Percentiles rank a stretch among this genome's conserved stretches.
Conservation (phyloP, 345 rosid genomes). For the Salix dunnii region DNA sequence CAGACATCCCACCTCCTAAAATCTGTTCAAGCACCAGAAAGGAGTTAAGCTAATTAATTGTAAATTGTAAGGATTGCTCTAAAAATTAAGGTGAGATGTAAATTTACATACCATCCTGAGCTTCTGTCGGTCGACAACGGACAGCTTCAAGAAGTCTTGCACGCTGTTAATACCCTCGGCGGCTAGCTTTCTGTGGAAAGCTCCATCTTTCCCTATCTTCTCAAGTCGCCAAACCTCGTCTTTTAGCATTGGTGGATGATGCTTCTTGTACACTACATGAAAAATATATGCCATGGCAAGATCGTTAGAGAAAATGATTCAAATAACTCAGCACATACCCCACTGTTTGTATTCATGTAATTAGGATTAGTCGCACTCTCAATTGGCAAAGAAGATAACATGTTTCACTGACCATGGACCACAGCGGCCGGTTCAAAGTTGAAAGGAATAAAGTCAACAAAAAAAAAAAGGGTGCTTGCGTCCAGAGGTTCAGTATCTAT, state of each 20-base stretch:
- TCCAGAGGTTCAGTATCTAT: too few species aligned
- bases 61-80: background rate
- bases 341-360: too few species aligned
- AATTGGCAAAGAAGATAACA: too few species aligned
- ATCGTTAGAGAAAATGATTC: background rate
- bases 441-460: too few species aligned
- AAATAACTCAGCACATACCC: too few species aligned
- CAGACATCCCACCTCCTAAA: slow-evolving; percentile 69
- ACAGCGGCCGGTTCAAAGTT: too few species aligned
- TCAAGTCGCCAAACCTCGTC: slow-evolving; percentile 91
- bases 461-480: too few species aligned
- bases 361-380: too few species aligned
- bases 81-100: background rate
- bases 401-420: background rate
- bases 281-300: background rate
- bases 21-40: slow-evolving; percentile 36
- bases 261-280: slow-evolving; percentile 80
- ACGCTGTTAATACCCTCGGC: slow-evolving; percentile 42
- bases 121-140: slow-evolving; percentile 41
- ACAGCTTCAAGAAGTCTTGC: slow-evolving; percentile 73
- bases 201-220: slow-evolving; percentile 87
- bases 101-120: slow-evolving; percentile 47
- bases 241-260: slow-evolving; percentile 69
- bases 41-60: background rate
- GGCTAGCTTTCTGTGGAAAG: slow-evolving; percentile 70